These are phyloP conservation scores for Komagataella ulmi DNA, from an alignment of 805 yeast species.

Conservation along the genomic window DNA sequence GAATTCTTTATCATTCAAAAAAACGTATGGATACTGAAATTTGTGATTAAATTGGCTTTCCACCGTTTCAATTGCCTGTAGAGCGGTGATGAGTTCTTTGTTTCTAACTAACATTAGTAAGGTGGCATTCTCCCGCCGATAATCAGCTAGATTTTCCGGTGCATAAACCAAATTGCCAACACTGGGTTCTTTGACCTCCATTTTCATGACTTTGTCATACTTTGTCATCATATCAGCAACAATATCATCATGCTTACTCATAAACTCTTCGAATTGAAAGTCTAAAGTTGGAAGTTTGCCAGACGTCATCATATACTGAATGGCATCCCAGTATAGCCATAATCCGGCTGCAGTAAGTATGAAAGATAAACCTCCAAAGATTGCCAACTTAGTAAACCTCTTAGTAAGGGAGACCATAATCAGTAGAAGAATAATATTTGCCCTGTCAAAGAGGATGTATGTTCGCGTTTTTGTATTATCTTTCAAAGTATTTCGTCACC, in stretches of 20 bases:
- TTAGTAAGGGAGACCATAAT: background rate
- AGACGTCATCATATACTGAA: background rate
- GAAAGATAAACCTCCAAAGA: background rate
- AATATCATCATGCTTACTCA: slow-evolving; percentile 6
- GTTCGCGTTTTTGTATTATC: background rate
- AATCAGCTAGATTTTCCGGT: slow-evolving; percentile 7
- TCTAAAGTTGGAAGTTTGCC: background rate
- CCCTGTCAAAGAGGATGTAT: background rate
- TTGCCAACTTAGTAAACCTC: background rate
- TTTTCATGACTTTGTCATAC: slow-evolving; percentile 22
- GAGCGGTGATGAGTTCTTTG: slow-evolving; percentile 35
- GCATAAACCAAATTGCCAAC: slow-evolving; percentile 18
- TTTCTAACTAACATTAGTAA: slow-evolving; percentile 63
- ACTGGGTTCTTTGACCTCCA: slow-evolving; percentile 34
- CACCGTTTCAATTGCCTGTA: slow-evolving; percentile 41
- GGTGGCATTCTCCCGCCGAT: slow-evolving; percentile 58
- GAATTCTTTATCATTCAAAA: slow-evolving; percentile 62
- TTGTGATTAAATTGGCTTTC: slow-evolving; percentile 56
- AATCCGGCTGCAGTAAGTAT: background rate
- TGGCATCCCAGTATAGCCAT: background rate
- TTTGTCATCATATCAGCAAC: slow-evolving; percentile 22
- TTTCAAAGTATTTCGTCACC: background rate
- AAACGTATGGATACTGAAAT: slow-evolving; percentile 71
- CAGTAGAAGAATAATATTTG: background rate
- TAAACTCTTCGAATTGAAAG: background rate